Conservation (phyloP, 1,139 yeast species). For the Sugiyamaella paludigena region DNA sequence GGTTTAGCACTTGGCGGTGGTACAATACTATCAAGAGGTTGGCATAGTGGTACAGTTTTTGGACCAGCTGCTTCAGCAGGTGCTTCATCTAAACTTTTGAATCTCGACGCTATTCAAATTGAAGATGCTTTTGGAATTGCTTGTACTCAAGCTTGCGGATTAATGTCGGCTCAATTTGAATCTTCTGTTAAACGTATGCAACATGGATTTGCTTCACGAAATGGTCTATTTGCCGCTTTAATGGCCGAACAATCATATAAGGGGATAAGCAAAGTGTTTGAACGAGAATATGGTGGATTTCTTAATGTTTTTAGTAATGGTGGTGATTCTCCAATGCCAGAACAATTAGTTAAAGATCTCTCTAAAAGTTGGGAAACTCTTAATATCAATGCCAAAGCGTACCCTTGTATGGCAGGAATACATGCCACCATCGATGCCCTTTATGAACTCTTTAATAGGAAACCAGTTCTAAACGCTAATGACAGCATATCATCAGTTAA, state of each 20-base stretch:
- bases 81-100: slow-evolving; percentile 13
- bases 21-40: slow-evolving; percentile 14
- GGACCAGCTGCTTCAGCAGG: slow-evolving; percentile 19
- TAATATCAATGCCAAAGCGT: slow-evolving; percentile 17
- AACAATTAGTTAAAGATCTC: slow-evolving; percentile 11
- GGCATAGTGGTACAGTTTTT: slow-evolving; percentile 20
- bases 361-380: slow-evolving; percentile 13
- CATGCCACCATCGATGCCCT: slow-evolving; percentile 19
- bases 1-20: slow-evolving; percentile 18
- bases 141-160: slow-evolving; percentile 20
- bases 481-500: slow-evolving; percentile 3
- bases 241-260: slow-evolving; percentile 17
- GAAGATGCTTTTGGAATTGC: slow-evolving; percentile 21
- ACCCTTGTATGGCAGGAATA: slow-evolving; percentile 20
- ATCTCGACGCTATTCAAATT: slow-evolving; percentile 8
- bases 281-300: slow-evolving; percentile 18
- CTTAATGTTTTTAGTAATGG: slow-evolving; percentile 13
- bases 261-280: slow-evolving; percentile 17
- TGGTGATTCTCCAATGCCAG: slow-evolving; percentile 5
- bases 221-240: slow-evolving; percentile 19
- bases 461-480: not conserved
- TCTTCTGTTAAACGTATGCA: slow-evolving; percentile 21
- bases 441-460: slow-evolving; percentile 7
- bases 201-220: slow-evolving; percentile 20
- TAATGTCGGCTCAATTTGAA: slow-evolving; percentile 20